Conservation (phyloP, 345 rosid species). For the Viola odorata region DNA sequence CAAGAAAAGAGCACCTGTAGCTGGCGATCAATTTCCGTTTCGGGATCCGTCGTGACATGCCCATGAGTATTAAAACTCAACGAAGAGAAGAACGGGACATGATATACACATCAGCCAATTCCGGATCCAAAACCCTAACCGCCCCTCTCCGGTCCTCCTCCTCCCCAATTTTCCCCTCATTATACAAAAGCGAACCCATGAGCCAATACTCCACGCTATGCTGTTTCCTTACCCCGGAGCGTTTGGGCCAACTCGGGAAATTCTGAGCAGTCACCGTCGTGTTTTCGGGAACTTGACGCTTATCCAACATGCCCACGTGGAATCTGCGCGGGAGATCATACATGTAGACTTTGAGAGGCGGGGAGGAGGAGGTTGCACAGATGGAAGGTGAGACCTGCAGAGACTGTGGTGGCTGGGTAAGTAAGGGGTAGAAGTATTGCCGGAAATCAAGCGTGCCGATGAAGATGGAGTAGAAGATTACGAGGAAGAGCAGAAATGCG, state of each 20-base stretch:
- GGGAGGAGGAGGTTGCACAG: neutral
- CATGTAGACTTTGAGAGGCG: slow-evolving; percentile 72
- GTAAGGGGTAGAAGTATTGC: slow-evolving; percentile 54
- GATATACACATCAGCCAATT: slow-evolving; percentile 75
- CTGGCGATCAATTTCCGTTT: slow-evolving; percentile 70
- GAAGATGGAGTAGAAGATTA: slow-evolving; percentile 43
- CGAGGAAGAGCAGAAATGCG: slow-evolving; percentile 33
- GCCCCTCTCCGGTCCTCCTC: slow-evolving; percentile 48
- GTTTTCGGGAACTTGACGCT: slow-evolving; percentile 23
- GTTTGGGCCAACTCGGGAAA: slow-evolving; percentile 65
- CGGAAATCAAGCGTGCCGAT: slow-evolving; percentile 53
- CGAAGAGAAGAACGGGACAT: slow-evolving; percentile 89
- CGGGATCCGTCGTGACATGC: slow-evolving; percentile 91
- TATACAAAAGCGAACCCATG: slow-evolving; percentile 74
- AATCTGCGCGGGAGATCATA: slow-evolving; percentile 86
- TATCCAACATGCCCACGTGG: slow-evolving; percentile 72
- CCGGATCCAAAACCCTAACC: slow-evolving; percentile 90
- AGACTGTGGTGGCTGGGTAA: slow-evolving; percentile 22
- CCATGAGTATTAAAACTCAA: slow-evolving; percentile 89
- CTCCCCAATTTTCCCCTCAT: slow-evolving; percentile 13
- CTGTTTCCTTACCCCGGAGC: slow-evolving; percentile 59
- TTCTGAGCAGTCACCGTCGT: slow-evolving; percentile 51
- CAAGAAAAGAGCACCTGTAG: slow-evolving; percentile 54
- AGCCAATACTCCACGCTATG: slow-evolving; percentile 98
- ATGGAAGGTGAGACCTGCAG: neutral